phyloP scores from a whole-genome alignment of 495 filamentous ascomycete species.

The Aspergillus hancockii region DNA sequence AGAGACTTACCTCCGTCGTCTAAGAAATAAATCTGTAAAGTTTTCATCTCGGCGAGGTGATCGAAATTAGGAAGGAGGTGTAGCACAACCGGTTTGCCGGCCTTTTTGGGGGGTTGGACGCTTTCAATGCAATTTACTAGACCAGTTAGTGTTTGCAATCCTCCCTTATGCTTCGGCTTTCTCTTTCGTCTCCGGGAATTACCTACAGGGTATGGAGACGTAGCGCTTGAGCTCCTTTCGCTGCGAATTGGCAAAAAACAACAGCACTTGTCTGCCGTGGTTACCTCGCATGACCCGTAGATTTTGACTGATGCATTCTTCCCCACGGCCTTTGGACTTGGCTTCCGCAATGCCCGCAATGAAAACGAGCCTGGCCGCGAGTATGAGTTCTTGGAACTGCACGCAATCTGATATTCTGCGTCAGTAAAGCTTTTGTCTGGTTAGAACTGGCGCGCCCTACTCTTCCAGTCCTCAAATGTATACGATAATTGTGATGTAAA shows the following conservation, averaged over 20 bases:
- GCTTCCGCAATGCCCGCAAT: conserved; percentile 48
- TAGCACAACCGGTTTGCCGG: conserved; percentile 40
- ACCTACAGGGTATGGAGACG: conserved; percentile 46
- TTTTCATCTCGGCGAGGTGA: conserved; percentile 43
- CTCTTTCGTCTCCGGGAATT: too few species aligned
- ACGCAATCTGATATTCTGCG: conserved; percentile 32
- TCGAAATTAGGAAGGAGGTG: conserved; percentile 48
- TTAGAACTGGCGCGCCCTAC: conserved; percentile 20
- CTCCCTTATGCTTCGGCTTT: neutral
- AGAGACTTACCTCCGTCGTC: conserved; percentile 43
- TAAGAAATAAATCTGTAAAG: conserved; percentile 42
- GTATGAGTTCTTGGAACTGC: conserved; percentile 46
- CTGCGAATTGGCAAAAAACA: conserved; percentile 50
- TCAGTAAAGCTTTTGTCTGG: neutral
- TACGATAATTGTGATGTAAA: conserved; percentile 48
- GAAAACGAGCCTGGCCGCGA: conserved; percentile 43
- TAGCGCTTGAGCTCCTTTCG: conserved; percentile 44
- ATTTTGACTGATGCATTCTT: conserved; percentile 54
- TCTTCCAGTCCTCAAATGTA: conserved; percentile 46
- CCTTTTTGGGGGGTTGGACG: conserved; percentile 43
- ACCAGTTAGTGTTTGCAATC: conserved; percentile 5
- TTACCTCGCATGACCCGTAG: conserved; percentile 42
- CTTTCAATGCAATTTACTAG: conserved; percentile 44
- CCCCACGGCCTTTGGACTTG: conserved; percentile 49
- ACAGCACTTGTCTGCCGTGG: conserved; percentile 39